A percentile compares a stretch with the other conserved stretches of the same genome.
Conservation (phyloP, 306 rosid species). For the apple (Malus domestica) region DNA sequence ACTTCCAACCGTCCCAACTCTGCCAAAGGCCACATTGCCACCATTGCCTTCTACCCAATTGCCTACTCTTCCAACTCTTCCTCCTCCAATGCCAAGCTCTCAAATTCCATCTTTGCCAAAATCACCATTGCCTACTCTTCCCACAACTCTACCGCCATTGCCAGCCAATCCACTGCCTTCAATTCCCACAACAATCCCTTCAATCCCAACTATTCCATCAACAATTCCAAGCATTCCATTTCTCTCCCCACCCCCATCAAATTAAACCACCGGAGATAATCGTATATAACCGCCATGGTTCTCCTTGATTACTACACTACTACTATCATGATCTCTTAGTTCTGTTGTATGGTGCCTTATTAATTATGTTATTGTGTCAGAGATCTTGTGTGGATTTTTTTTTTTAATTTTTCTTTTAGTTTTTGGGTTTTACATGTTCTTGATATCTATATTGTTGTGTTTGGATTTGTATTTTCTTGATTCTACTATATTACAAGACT, state of each 20-base stretch:
- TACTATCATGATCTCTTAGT: background rate
- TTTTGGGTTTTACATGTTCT: background rate
- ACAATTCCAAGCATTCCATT: slow-evolving; percentile 3
- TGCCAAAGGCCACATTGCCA: slow-evolving; percentile 13
- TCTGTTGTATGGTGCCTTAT: background rate
- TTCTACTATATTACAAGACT: too few species aligned
- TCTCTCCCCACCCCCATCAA: slow-evolving; percentile 10
- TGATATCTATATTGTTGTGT: background rate
- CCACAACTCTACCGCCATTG: background rate
- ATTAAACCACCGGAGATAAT: background rate
- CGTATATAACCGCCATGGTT: background rate
- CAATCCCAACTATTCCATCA: slow-evolving; percentile 7
- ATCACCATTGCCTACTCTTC: background rate
- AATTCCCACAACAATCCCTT: background rate
- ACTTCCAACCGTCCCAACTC: background rate
- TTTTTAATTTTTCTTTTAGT: too few species aligned
- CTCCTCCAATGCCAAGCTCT: background rate
- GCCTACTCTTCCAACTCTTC: background rate
- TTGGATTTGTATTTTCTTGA: background rate
- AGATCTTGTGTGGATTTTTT: background rate
- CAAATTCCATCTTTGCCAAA: slow-evolving; percentile 10
- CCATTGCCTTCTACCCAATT: background rate
- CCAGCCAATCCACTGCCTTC: slow-evolving; percentile 4
- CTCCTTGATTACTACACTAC: background rate
- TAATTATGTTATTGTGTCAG: background rate